These are phyloP conservation scores for Penicillium sp. DNA, from an alignment of 2,329 filamentous ascomycete genomes.

Conservation along the genomic window DNA sequence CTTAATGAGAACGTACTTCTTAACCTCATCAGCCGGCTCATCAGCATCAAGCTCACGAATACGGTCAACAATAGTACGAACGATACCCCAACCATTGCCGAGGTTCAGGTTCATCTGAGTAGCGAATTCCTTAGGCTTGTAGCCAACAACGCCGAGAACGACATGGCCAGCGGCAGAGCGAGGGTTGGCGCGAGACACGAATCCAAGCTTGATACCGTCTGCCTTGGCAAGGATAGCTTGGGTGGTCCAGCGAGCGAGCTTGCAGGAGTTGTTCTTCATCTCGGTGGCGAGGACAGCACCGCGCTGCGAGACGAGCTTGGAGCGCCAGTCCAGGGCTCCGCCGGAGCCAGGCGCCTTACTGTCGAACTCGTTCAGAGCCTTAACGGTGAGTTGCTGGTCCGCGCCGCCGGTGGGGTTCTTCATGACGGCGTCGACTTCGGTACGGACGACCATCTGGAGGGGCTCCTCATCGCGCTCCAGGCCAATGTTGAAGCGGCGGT, in stretches of 20 bases:
- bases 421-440: constrained; percentile 91
- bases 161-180: constrained; percentile 93
- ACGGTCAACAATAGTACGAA: constrained; percentile 96
- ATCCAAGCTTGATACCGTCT: constrained; percentile 98
- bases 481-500: constrained; percentile 93
- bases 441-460: constrained; percentile 88
- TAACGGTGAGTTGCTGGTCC: constrained; percentile 88
- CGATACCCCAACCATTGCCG: constrained; percentile 98
- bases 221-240: constrained; percentile 96
- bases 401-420: constrained; percentile 93
- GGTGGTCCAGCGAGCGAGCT: constrained; percentile 95
- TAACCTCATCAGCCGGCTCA: constrained; percentile 47
- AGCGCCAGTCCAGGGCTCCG: constrained; percentile 94
- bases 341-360: constrained; percentile 95
- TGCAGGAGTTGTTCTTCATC: constrained; percentile 99
- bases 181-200: constrained; percentile 92
- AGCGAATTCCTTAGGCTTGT: constrained; percentile 97
- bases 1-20: constrained; percentile 65
- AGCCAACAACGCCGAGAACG: constrained; percentile 91
- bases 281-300: constrained; percentile 97
- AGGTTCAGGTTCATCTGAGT: constrained; percentile 97
- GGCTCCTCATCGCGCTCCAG: constrained; percentile 90
- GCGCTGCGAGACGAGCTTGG: constrained; percentile 90
- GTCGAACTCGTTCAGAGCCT: constrained; percentile 99
- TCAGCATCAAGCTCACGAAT: constrained; percentile 47